phyloP scores from a whole-genome alignment of 495 filamentous ascomycete species.

The Daldinia concentrica region DNA sequence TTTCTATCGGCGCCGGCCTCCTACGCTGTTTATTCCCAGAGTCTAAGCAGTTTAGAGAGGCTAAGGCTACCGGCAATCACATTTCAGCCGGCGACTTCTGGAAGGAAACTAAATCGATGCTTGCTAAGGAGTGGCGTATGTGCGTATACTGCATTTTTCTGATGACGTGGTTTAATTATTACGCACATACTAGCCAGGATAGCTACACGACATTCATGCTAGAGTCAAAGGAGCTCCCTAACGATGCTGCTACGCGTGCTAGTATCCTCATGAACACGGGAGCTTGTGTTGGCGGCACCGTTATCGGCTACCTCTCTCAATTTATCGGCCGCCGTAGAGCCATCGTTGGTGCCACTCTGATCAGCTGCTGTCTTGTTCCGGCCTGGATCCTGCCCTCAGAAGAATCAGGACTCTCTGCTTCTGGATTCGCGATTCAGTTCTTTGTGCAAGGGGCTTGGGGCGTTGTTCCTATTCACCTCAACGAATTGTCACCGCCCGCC shows the following conservation, averaged over 20 bases:
- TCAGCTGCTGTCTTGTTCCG: conserved; percentile 69
- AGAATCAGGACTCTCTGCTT: conserved; percentile 66
- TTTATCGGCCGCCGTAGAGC: conserved; percentile 73
- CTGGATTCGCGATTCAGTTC: conserved; percentile 81
- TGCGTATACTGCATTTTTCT: conserved; percentile 74
- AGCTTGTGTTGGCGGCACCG: conserved; percentile 76
- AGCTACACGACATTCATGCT: conserved; percentile 81
- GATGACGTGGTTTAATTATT: conserved; percentile 72
- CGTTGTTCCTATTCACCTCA: conserved; percentile 78
- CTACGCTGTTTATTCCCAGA: conserved; percentile 74
- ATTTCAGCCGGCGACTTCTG: conserved; percentile 64
- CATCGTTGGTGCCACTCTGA: conserved; percentile 67
- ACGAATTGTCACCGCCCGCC: conserved; percentile 77
- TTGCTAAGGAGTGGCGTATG: conserved; percentile 74
- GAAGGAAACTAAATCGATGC: conserved; percentile 68
- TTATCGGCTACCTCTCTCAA: conserved; percentile 76
- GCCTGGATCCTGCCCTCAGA: conserved; percentile 74
- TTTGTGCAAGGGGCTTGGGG: conserved; percentile 83
- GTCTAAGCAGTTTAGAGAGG: conserved; percentile 73
- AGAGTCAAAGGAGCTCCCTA: conserved; percentile 70
- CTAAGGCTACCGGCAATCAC: conserved; percentile 61
- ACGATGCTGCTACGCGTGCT: conserved; percentile 68
- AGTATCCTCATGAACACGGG: conserved; percentile 78
- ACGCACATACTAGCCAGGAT: conserved; percentile 67
- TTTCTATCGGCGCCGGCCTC: conserved; percentile 71